Base-by-base conservation (phyloP, 345 rosid genomes). In the Eutrema heterophyllum region DNA sequence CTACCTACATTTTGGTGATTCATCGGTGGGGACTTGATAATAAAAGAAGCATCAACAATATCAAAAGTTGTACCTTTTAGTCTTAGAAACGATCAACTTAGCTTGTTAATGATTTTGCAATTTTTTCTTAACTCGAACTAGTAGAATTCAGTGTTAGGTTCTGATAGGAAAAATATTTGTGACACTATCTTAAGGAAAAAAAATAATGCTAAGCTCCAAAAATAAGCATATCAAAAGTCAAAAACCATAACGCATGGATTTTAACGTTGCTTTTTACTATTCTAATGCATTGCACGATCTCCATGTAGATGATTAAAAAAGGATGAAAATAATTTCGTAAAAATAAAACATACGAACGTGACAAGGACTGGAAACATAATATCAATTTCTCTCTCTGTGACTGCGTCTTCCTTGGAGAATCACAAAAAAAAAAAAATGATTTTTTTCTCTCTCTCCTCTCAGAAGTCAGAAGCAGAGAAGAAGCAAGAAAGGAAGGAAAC, bases 341-440 rank as follows among this genome's bases (percentile, higher is more conserved):
- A 43, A 64, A 16, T 18, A 33, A 41, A 64, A 52, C 1, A 52
- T 54, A 35, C 2, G 57, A 64, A 64, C 77, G 49, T 64, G 70
- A 72, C 2, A 53, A 57, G 78, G 72, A 56, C 44, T 27, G 33
- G 9, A 54, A 50, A 2, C 15, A 12, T 54, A 16, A 15, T 4
- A 0, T 5, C 14, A 4, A 2, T 0, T 12, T 13, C 24, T 39
- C 9, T 60, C 44, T 32, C 39, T 73, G 2, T 66, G 78, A 74
- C 78, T 74, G 9, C 52, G 71, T 74, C 78, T 66, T 73, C 72
- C 30, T 56, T 73, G 30, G 29, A 58, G 46, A 48, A 46, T 38
- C 60, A 45, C 18, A 0, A 7, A 21, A 21, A 21, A 21, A 21
- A 35, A 62, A 61, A 63, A 45, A 33, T 41, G 52, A 5, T 9